phyloP scores from a whole-genome alignment of 2,329 filamentous ascomycete genomes.

The Teratosphaeria epicoccoides region DNA sequence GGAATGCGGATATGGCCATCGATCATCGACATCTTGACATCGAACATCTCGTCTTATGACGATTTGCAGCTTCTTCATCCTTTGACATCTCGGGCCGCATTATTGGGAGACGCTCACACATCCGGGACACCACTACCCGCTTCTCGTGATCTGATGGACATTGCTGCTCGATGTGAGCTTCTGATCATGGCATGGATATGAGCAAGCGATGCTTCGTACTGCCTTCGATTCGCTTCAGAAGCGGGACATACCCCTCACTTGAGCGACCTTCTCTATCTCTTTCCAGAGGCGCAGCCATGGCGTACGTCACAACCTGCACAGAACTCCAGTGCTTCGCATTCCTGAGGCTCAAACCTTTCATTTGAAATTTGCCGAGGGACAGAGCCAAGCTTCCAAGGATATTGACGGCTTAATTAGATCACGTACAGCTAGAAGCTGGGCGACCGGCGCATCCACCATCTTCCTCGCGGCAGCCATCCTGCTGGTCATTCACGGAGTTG shows the following conservation, averaged over 20 bases:
- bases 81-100: no score
- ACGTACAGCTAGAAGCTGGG: not conserved
- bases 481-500: not conserved
- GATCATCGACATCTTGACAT: no score
- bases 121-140: no score
- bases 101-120: no score
- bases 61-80: no score
- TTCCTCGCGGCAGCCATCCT: not conserved
- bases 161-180: no score
- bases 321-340: not conserved
- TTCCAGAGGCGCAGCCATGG: not conserved
- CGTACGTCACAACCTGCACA: not conserved
- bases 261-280: no score
- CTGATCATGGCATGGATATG: not conserved
- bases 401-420: not conserved
- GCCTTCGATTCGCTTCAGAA: not conserved
- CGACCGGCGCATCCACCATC: not conserved
- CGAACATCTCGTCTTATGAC: no score
- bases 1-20: no score
- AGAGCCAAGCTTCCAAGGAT: not conserved
- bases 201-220: not conserved
- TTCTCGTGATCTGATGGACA: no score
- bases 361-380: not conserved
- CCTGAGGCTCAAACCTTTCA: not conserved
- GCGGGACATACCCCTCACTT: not conserved